phyloP scores from a whole-genome alignment of 495 filamentous ascomycete species.

The Penicillium canescens region DNA sequence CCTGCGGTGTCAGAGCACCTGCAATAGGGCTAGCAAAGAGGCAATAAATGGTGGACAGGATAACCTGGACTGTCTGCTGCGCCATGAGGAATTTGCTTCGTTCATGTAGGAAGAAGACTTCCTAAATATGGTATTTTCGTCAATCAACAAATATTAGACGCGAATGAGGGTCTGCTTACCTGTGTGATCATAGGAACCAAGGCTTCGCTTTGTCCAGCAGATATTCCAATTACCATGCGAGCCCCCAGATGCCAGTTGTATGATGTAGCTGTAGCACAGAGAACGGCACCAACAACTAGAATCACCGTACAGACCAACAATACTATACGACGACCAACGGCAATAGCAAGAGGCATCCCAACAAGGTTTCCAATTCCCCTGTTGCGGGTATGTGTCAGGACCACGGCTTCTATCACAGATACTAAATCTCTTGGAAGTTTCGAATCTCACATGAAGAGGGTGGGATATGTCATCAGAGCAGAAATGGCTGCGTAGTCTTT shows the following conservation, averaged over 20 bases:
- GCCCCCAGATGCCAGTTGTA: conserved; percentile 31
- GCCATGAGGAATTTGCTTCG: conserved; percentile 33
- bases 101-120: conserved; percentile 40
- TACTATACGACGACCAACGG: conserved; percentile 39
- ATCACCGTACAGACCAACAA: conserved; percentile 31
- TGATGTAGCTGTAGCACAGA: conserved; percentile 19
- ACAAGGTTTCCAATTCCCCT: conserved; percentile 42
- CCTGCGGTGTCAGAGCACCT: conserved; percentile 31
- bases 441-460: conserved; percentile 5
- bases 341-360: conserved; percentile 42
- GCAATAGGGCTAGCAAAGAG: conserved; percentile 38
- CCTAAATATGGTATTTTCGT: conserved; percentile 7
- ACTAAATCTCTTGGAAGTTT: neutral
- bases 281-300: conserved; percentile 20
- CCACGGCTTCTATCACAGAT: neutral
- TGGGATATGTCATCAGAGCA: too few relatives aligned
- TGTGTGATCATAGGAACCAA: conserved; percentile 42
- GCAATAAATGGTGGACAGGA: conserved; percentile 27
- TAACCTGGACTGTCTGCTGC: conserved; percentile 31
- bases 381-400: conserved; percentile 10
- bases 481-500: too few relatives aligned
- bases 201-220: conserved; percentile 35
- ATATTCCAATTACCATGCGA: conserved; percentile 31
- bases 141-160: neutral
- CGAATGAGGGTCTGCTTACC: conserved; percentile 2